phyloP scores from a whole-genome alignment of 345 rosid genomes.

The Rhodamnia rubescens region DNA sequence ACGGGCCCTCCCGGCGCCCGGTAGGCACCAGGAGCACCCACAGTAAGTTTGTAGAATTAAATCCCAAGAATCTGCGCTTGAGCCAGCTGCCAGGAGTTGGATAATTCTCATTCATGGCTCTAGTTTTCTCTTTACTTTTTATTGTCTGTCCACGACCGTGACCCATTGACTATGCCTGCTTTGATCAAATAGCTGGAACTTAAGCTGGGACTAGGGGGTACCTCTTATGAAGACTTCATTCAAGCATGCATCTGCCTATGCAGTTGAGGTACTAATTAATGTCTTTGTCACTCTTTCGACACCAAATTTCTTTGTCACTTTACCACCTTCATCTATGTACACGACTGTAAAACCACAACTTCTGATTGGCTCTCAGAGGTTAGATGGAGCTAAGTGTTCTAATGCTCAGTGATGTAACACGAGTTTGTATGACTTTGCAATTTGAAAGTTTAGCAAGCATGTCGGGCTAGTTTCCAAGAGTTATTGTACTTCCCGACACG shows the following conservation, averaged over 20 bases:
- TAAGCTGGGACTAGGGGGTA: slow-evolving; percentile 89
- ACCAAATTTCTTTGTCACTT: neutral
- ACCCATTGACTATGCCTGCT: neutral
- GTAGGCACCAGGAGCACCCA: too few species aligned
- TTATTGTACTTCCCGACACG: neutral
- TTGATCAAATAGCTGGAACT: slow-evolving; percentile 62
- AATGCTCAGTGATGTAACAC: neutral
- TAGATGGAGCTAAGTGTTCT: neutral
- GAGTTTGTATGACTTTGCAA: neutral
- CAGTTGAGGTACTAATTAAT: slow-evolving; percentile 57
- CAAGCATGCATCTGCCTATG: slow-evolving; percentile 69
- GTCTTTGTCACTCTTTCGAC: neutral
- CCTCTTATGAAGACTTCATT: slow-evolving; percentile 85
- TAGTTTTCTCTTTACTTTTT: neutral
- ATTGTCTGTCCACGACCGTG: neutral
- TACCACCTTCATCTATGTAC: neutral
- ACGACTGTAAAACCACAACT: neutral
- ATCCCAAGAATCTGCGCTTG: neutral
- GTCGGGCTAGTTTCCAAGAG: neutral
- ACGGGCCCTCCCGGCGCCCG: too few species aligned
- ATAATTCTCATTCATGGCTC: neutral
- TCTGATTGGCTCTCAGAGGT: neutral
- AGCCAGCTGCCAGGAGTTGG: neutral
- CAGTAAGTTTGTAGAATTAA: neutral
- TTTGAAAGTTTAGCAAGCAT: neutral